A percentile compares a stretch with the other conserved stretches of the same genome.
These are phyloP conservation scores for Macrolepiota fuliginosa DNA, from an alignment of 768 basidiomycete species.

Conservation along the genomic window DNA sequence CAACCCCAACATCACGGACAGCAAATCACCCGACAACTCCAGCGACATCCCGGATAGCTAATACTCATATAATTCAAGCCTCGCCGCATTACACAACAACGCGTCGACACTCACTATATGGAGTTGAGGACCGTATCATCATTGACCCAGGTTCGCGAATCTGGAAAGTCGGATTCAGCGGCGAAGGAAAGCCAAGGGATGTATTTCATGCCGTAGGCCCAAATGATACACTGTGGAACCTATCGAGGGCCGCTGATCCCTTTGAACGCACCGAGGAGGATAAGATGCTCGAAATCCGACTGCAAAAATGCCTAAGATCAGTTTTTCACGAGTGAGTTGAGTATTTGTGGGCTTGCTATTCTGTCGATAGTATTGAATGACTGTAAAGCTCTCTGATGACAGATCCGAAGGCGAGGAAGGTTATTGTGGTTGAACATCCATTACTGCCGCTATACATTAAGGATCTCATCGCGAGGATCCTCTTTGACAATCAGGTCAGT, in stretches of 20 bases:
- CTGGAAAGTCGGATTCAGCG: slow-evolving; percentile 98
- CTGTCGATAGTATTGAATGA: slow-evolving; percentile 15
- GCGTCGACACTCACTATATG: slow-evolving; percentile 90
- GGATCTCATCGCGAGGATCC: slow-evolving; percentile 77
- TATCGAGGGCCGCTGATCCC: slow-evolving; percentile 51
- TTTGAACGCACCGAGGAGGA: slow-evolving; percentile 71
- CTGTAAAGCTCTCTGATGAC: slow-evolving; percentile 77
- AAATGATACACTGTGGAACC: slow-evolving; percentile 54
- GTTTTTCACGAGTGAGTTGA: slow-evolving; percentile 81
- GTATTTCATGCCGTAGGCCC: slow-evolving; percentile 65
- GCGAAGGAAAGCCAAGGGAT: slow-evolving; percentile 87
- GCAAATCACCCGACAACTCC: slow-evolving; percentile 47
- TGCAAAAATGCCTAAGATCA: slow-evolving; percentile 68
- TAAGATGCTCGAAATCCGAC: slow-evolving; percentile 61
- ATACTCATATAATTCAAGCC: slow-evolving; percentile 49
- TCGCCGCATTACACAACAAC: slow-evolving; percentile 87
- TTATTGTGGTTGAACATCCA: slow-evolving; percentile 90
- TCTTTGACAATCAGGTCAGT: slow-evolving; percentile 88
- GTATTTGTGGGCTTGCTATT: neutral
- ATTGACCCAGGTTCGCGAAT: slow-evolving; percentile 92
- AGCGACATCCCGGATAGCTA: slow-evolving; percentile 48
- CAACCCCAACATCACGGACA: slow-evolving; percentile 39
- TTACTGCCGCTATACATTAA: slow-evolving; percentile 85
- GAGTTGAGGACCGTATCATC: slow-evolving; percentile 92
- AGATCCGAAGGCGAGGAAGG: slow-evolving; percentile 93